A percentile compares a stretch with the other conserved stretches of the same genome.
phyloP scores from a whole-genome alignment of 208 protist genomes.

The Balamuthia mandrillaris region DNA sequence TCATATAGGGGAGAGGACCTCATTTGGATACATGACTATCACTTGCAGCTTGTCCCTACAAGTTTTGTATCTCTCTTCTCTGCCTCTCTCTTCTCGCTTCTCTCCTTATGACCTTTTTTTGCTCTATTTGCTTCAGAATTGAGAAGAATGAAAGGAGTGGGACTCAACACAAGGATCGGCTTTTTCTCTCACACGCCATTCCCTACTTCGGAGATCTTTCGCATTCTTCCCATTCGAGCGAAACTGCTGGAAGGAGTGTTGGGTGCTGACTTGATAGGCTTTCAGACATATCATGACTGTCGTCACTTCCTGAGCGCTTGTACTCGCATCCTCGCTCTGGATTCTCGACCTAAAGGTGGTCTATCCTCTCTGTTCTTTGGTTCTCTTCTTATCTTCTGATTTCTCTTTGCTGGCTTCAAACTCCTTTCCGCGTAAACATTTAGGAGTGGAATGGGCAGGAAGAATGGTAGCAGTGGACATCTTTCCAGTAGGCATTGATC shows the following conservation, averaged over 20 bases:
- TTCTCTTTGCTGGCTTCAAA: neutral
- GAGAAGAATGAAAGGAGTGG: neutral
- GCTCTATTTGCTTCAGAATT: neutral
- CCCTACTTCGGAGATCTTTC: slow-evolving; percentile 69
- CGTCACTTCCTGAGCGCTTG: slow-evolving; percentile 65
- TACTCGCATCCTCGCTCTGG: slow-evolving; percentile 57
- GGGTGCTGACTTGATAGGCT: slow-evolving; percentile 60
- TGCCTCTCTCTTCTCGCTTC: neutral
- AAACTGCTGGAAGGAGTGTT: slow-evolving; percentile 71
- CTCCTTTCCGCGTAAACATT: slow-evolving; percentile 7
- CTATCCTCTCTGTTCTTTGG: too few species aligned
- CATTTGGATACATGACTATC: slow-evolving; percentile 35
- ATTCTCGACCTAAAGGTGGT: slow-evolving; percentile 2
- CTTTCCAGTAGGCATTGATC: slow-evolving; percentile 59
- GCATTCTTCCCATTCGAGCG: slow-evolving; percentile 58
- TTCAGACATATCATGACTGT: slow-evolving; percentile 69
- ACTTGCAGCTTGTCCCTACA: slow-evolving; percentile 1
- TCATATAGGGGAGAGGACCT: neutral
- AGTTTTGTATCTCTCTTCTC: neutral
- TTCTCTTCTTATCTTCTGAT: neutral
- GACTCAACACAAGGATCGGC: slow-evolving; percentile 38
- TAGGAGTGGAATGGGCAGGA: neutral
- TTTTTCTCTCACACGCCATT: slow-evolving; percentile 79
- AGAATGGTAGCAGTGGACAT: slow-evolving; percentile 39
- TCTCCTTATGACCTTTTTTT: neutral